These are phyloP conservation scores for Ceratocystis eucalypticola DNA, from an alignment of 2,329 filamentous ascomycete species.

Conservation along the genomic window DNA sequence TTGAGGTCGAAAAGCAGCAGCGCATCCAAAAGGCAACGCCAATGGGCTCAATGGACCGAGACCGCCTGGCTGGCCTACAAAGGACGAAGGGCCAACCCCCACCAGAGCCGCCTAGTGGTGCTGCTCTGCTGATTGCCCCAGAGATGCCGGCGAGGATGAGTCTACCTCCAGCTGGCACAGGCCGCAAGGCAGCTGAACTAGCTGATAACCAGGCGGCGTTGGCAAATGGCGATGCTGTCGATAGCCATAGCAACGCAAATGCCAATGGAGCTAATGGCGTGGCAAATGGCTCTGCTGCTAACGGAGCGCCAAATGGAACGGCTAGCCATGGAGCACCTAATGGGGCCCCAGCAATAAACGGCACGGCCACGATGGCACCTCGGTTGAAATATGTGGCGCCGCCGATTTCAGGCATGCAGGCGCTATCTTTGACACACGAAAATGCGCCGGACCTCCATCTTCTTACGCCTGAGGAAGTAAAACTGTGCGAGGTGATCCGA, in stretches of 20 bases:
- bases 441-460: constrained; percentile 73
- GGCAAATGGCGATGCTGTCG: constrained; percentile 33
- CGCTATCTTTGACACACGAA: constrained; percentile 58
- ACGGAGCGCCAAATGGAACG: constrained; percentile 39
- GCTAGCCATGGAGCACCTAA: constrained; percentile 13
- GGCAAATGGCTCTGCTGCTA: constrained; percentile 37
- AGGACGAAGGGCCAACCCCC: constrained; percentile 52
- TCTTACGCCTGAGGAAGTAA: constrained; percentile 67
- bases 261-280: constrained; percentile 38
- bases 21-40: constrained; percentile 57
- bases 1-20: constrained; percentile 72
- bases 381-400: constrained; percentile 41
- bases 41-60: constrained; percentile 73
- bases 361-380: constrained; percentile 26
- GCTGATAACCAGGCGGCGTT: constrained; percentile 20
- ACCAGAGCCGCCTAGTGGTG: constrained; percentile 59
- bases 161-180: constrained; percentile 23
- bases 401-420: constrained; percentile 46
- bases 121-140: constrained; percentile 62
- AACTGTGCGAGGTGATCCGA: constrained; percentile 71
- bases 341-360: constrained; percentile 26
- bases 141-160: constrained; percentile 54
- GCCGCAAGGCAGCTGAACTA: constrained; percentile 23
- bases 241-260: not conserved
- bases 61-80: constrained; percentile 56